Conservation (phyloP, 2,329 filamentous ascomycete genomes). For the Sporothrix curviconia region DNA sequence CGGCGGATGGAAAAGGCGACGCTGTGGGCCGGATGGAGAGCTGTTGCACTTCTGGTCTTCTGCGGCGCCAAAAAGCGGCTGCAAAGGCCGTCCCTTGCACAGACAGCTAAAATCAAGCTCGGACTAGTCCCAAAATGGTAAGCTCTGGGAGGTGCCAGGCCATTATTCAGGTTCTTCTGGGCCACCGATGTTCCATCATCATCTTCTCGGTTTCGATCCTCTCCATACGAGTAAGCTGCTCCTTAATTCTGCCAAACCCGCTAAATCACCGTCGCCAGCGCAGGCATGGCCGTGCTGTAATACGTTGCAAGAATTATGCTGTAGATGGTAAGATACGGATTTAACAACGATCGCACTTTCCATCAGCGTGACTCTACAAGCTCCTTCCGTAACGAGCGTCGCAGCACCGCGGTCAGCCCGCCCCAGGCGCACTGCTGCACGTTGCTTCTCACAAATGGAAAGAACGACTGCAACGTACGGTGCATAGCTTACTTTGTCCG, state of each 20-base stretch:
- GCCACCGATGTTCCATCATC: conserved; percentile 1
- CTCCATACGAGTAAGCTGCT: neutral
- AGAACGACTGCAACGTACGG: no score
- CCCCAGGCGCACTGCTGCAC: neutral
- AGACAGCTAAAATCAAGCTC: neutral
- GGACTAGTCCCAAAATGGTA: neutral
- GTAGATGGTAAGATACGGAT: neutral
- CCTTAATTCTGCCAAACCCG: no score
- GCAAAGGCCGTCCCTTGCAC: conserved; percentile 3
- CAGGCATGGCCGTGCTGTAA: no score
- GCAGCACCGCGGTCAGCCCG: neutral
- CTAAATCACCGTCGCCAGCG: no score
- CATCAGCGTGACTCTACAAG: neutral
- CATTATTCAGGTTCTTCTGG: conserved; percentile 5
- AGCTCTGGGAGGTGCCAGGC: neutral
- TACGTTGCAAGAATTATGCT: no score
- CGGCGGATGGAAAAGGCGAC: no score
- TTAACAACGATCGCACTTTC: neutral
- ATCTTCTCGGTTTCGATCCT: no score
- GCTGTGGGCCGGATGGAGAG: no score
- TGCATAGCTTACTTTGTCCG: no score
- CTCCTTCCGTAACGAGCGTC: neutral
- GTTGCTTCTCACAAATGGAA: neutral
- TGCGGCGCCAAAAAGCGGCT: no score
- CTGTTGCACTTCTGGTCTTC: no score